phyloP scores from a whole-genome alignment of 371 early-diverging fungal genomes.

The Coemansia sp. region DNA sequence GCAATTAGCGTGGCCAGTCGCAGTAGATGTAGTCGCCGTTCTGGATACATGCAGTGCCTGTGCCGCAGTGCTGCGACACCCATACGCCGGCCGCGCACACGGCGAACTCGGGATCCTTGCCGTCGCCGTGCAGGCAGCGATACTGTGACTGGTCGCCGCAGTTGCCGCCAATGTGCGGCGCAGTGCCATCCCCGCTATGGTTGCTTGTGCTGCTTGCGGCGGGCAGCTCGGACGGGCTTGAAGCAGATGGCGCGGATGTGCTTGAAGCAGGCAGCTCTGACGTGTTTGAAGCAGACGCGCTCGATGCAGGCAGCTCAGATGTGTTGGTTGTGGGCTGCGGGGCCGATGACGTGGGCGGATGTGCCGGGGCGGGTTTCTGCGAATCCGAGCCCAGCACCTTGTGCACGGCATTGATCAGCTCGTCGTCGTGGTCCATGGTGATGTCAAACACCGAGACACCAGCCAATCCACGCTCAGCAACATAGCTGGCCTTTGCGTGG shows the following conservation, averaged over 20 bases:
- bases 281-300: not conserved
- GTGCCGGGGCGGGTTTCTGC: not conserved
- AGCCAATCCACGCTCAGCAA: constrained; percentile 52
- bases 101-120: constrained; percentile 1
- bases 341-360: not conserved
- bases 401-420: constrained; percentile 13
- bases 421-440: constrained; percentile 52
- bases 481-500: constrained; percentile 57
- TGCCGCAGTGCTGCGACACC: constrained; percentile 4
- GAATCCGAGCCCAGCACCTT: not conserved
- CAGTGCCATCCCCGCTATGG: not conserved
- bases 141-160: constrained; percentile 1
- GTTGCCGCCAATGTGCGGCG: not conserved
- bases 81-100: not conserved
- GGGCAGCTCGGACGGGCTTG: not conserved
- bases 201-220: not conserved
- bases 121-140: not conserved
- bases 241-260: not conserved
- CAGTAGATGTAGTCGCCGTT: constrained; percentile 2
- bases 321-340: not conserved
- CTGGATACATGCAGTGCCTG: constrained; percentile 2
- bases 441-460: constrained; percentile 65
- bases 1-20: constrained; percentile 6
- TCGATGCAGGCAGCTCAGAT: not conserved
- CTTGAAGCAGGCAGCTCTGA: not conserved